phyloP scores from a whole-genome alignment of 2,329 filamentous ascomycete genomes.

The Ophiostoma pallidulum region DNA sequence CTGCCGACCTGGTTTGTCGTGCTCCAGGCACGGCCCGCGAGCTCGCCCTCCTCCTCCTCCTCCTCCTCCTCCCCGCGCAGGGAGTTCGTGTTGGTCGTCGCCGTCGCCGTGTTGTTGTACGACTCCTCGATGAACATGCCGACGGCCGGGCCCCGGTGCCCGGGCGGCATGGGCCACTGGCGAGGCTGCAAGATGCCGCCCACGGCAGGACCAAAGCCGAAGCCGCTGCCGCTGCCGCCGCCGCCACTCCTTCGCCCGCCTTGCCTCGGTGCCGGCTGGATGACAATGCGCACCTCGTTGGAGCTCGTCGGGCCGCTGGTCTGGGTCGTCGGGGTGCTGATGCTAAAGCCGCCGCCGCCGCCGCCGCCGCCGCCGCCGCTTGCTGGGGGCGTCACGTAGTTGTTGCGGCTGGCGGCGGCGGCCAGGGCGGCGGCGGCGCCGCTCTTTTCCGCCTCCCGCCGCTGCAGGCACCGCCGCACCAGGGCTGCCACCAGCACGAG shows the following conservation, averaged over 20 bases:
- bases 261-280: constrained; percentile 19
- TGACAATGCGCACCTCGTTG: constrained; percentile 25
- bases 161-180: constrained; percentile 23
- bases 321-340: neutral
- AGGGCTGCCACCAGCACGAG: constrained; percentile 18
- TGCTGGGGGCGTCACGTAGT: neutral
- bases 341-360: neutral
- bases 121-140: constrained; percentile 21
- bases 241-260: constrained; percentile 4
- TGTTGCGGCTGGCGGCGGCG: neutral
- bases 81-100: no score
- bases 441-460: no score
- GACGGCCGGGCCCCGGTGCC: constrained; percentile 19
- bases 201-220: no score
- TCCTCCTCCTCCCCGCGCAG: no score
- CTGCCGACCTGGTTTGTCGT: constrained; percentile 24
- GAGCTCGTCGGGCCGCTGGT: constrained; percentile 4
- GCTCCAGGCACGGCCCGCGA: constrained; percentile 22
- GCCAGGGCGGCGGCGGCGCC: neutral
- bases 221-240: constrained; percentile 16
- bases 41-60: neutral
- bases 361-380: constrained; percentile 27
- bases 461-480: constrained; percentile 24
- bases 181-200: neutral
- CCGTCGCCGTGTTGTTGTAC: constrained; percentile 12